Base-by-base conservation (phyloP, 2,329 filamentous ascomycete genomes). In the Colletotrichum tamarilloi region DNA sequence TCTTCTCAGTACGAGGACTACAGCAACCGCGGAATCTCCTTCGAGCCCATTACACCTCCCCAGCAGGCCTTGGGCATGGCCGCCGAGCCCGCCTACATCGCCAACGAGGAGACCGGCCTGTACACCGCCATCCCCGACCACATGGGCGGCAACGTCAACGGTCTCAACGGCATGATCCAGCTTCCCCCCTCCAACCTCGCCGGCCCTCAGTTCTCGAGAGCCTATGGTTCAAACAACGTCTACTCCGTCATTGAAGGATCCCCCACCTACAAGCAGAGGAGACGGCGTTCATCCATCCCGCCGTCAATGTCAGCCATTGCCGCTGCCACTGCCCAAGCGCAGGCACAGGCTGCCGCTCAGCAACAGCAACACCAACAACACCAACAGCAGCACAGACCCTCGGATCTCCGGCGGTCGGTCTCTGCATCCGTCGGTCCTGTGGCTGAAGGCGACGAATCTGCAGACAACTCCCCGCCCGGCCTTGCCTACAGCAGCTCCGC, bases 1-100 rank as follows among this genome's bases (percentile, higher is more conserved):
- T 98, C 97, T n/a, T 98, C 97, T 1, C 95, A 98, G 79, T 98
- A 96, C 79, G 97, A 98, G 81, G 96, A 98, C 82, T 99, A 98
- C 87, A 97, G 95, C 90, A 96, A 95, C 81, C 93, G 97, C 71
- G 97, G 95, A 64, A 92, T 98, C 79, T 98, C 96, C 3, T 99
- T 96, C 81, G 97, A 99, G 87, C 97, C 97, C 65, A 92, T 99
- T 77, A 99, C 97, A 0, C 97, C 97, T 72, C 97, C 97, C 19
- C 97, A 98, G 82, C 95, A 98, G 84, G 91, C 94, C 16, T 85
- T 97, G 72, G 92, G 90, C 75, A 92, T 98, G 76, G 91, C 93
- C 73, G 89, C 93, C 53, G 97, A 99, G 86, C 95, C 97, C 11
- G 95, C 97, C 11, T 99, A 98, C 86, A 98, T 99, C 82, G 95